A percentile compares a stretch with the other conserved stretches of the same genome.
phyloP scores from a whole-genome alignment of 331 rosid genomes.

The Quercus lobata region DNA sequence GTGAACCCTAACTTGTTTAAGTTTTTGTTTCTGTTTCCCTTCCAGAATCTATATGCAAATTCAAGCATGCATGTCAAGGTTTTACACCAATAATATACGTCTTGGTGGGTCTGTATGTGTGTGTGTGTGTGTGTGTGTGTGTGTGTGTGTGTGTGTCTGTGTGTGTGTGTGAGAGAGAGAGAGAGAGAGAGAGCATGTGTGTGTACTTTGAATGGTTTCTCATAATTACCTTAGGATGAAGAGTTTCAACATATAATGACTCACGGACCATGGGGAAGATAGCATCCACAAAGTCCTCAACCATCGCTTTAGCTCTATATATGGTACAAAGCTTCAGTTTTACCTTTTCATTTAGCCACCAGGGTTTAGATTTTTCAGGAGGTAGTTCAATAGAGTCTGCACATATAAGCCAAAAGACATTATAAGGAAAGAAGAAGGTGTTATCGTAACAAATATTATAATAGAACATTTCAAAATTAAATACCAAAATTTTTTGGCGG shows the following conservation, averaged over 20 bases:
- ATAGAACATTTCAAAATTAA: constrained; percentile 14
- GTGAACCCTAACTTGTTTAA: not conserved
- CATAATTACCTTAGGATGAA: constrained; percentile 54
- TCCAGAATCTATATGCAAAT: not conserved
- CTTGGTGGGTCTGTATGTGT: not conserved
- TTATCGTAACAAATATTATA: constrained; percentile 10
- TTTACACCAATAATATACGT: not conserved
- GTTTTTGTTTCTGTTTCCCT: not conserved
- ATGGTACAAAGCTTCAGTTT: constrained; percentile 70
- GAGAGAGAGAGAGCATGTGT: not conserved
- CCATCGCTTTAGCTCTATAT: constrained; percentile 60
- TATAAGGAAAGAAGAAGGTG: not conserved
- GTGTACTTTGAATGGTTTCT: not conserved
- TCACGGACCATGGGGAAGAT: constrained; percentile 65
- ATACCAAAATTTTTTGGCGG: constrained; percentile 60
- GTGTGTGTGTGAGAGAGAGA: not conserved
- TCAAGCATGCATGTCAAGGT: not conserved
- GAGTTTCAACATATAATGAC: constrained; percentile 57
- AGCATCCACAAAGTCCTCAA: constrained; percentile 61
- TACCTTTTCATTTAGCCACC: constrained; percentile 72
- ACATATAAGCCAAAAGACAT: constrained; percentile 12
- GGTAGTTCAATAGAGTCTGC: constrained; percentile 50
- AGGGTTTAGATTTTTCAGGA: constrained; percentile 48
- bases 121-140: not conserved
- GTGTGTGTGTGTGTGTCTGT: no score